Percentiles rank a stretch among this genome's conserved stretches.
Evolutionary conservation across 805 yeast species (phyloP).

Genomic region (Kazachstania bromeliacearum): DNA sequence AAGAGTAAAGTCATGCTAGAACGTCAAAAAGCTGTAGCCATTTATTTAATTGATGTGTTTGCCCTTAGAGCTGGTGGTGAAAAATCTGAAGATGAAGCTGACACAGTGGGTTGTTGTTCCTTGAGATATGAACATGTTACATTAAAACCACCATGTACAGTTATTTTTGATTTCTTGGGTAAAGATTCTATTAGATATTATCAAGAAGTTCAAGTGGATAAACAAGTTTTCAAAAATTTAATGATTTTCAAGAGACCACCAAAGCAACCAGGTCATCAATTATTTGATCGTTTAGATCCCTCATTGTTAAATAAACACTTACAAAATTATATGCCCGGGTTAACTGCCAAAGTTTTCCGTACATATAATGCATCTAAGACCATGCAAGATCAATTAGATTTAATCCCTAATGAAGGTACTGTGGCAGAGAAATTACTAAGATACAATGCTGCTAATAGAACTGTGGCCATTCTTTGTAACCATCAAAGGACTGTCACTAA

Average conservation of each 20-base stretch:
- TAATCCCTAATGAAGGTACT: constrained; percentile 78
- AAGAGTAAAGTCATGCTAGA: constrained; percentile 72
- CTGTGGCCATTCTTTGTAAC: constrained; percentile 92
- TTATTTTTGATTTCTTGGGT: constrained; percentile 88
- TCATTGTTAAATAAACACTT: constrained; percentile 72
- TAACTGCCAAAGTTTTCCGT: constrained; percentile 95
- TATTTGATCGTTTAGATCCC: constrained; percentile 87
- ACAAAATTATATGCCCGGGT: constrained; percentile 83
- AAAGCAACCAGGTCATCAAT: constrained; percentile 82
- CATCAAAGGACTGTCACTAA: constrained; percentile 91
- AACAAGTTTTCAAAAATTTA: constrained; percentile 84
- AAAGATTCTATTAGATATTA: constrained; percentile 87
- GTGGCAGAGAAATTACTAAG: constrained; percentile 78
- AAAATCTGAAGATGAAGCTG: constrained; percentile 95
- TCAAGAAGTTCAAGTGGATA: constrained; percentile 86
- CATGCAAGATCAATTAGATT: constrained; percentile 88
- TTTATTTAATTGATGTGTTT: constrained; percentile 81
- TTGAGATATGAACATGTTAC: constrained; percentile 83
- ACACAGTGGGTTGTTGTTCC: constrained; percentile 96
- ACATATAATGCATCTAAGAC: constrained; percentile 94
- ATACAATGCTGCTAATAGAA: constrained; percentile 90
- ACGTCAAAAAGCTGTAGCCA: constrained; percentile 89
- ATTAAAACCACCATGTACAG: constrained; percentile 74
- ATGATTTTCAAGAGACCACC: constrained; percentile 82
- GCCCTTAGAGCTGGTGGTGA: constrained; percentile 98